phyloP scores from a whole-genome alignment of 2,329 filamentous ascomycete genomes.

The Aspergillus unguis region DNA sequence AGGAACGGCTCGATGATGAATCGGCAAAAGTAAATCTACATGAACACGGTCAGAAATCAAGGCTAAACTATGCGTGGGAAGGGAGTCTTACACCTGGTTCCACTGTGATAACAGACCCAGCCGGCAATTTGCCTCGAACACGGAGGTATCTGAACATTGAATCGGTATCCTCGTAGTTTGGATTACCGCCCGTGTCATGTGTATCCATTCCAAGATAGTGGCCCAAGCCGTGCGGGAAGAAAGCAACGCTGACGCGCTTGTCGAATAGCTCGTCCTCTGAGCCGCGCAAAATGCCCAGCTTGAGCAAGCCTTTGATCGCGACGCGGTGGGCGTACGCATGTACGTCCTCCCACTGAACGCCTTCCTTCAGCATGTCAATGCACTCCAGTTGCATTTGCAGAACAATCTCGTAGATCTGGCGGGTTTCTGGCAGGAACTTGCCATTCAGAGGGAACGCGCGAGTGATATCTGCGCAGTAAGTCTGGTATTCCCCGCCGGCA shows the following conservation, averaged over 20 bases:
- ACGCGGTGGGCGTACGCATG: conserved; percentile 70
- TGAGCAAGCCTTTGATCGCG: conserved; percentile 66
- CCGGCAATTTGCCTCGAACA: conserved; percentile 70
- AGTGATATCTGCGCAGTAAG: conserved; percentile 88
- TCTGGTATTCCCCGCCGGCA: conserved; percentile 78
- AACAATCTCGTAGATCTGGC: conserved; percentile 73
- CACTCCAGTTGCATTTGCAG: conserved; percentile 75
- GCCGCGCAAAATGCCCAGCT: conserved; percentile 68
- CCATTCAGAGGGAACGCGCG: conserved; percentile 78
- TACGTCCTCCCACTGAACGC: conserved; percentile 66
- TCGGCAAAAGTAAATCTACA: conserved; percentile 78
- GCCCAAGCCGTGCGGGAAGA: conserved; percentile 87
- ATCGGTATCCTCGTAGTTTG: conserved; percentile 75
- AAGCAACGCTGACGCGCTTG: conserved; percentile 77
- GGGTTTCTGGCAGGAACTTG: conserved; percentile 64
- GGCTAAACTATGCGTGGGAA: background rate
- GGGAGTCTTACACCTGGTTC: conserved; percentile 74
- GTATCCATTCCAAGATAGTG: conserved; percentile 93
- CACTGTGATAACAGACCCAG: conserved; percentile 83
- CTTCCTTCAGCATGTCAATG: conserved; percentile 66
- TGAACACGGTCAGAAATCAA: background rate
- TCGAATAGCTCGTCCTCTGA: conserved; percentile 68
- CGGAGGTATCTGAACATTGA: conserved; percentile 83
- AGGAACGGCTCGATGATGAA: conserved; percentile 84
- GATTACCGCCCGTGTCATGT: conserved; percentile 77